Base-by-base conservation (phyloP, 1,139 yeast genomes). In the Protomyces gravidus region DNA sequence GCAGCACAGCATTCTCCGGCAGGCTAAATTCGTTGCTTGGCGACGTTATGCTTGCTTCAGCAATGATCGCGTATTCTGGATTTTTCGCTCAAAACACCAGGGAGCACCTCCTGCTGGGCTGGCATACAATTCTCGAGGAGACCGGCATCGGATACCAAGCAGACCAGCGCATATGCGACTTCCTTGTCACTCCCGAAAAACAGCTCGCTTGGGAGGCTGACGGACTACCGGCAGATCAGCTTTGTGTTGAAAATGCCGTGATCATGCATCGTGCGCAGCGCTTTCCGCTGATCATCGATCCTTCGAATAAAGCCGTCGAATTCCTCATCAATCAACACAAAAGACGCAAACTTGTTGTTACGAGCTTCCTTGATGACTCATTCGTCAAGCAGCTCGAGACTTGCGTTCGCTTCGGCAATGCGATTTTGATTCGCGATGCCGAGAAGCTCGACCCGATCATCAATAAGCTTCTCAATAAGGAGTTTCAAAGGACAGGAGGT, bases 341-440 rank as follows among this genome's bases (percentile, higher is more conserved):
- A n/a, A 60, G 63, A 17, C 73, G 75, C 42, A 78, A 77, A 55
- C 69, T 85, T 1, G 73, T 78, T 0, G 69, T 81, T 0, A 80
- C 96, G 0, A 86, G 94, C 65, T 90, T 89, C 68, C 70, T 85
- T 57, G 88, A 86, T 66, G 80, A 79, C n/a, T 80, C 85, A 0
- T 86, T 85, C 69, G 69, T 80, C 3, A 85, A 82, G 66, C 86
- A 82, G 58, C 71, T 90, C 26, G 96, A 89, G 68, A 86, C 89
- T 68, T 84, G 95, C 0, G 70, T 90, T 27, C 75, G 94, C 63
- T 90, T 90, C 75, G 97, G 98, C 6, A 89, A 89, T 3, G 68
- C 80, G 0, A 74, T 90, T 7, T 69, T 90, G 11, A 78, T 90
- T 30, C 82, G 81, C 66, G 94, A 90, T 71, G 89, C 90, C 2